Evolutionary conservation across 2,329 filamentous ascomycete species (phyloP).

Genomic region (Septoria petroselini): DNA sequence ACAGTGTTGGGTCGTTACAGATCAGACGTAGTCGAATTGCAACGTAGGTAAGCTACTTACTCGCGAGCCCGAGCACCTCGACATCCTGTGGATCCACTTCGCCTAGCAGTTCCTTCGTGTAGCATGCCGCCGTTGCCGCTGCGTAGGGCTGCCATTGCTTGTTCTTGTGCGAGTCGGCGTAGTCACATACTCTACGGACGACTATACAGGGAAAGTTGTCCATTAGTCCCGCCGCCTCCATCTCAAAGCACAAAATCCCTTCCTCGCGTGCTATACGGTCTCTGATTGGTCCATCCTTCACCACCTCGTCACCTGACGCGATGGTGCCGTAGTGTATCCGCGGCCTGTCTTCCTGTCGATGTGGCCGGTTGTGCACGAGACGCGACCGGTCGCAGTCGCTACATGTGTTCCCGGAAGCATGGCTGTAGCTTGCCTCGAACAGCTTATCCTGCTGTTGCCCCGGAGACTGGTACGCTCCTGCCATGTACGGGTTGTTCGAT

Average conservation of each 20-base stretch:
- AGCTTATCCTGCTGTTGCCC: conserved; percentile 4
- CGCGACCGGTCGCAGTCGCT: conserved; percentile 3
- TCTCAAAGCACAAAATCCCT: conserved; percentile 29
- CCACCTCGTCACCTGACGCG: conserved; percentile 26
- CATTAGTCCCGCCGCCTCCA: conserved; percentile 30
- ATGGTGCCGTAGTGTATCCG: conserved; percentile 29
- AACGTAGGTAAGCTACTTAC: not conserved
- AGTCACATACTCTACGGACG: conserved; percentile 30
- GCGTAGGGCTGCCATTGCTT: conserved; percentile 29
- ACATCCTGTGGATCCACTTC: not conserved
- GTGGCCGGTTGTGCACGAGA: no score
- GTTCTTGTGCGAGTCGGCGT: conserved; percentile 31
- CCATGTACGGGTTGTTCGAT: no score
- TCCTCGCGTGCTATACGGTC: conserved; percentile 7
- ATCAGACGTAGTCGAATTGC: no score
- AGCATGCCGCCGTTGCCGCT: conserved; percentile 25
- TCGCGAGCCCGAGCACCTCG: not conserved
- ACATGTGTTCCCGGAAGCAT: not conserved
- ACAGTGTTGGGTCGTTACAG: no score
- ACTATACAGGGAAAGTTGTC: conserved; percentile 28
- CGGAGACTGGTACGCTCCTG: not conserved
- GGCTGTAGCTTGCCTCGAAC: conserved; percentile 6
- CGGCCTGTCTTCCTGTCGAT: conserved; percentile 1
- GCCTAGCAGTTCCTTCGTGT: conserved; percentile 23
- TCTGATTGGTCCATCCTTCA: conserved; percentile 17